These are phyloP conservation scores for Arthroderma sp. DNA, from an alignment of 2,329 filamentous ascomycete species.

Conservation along the genomic window DNA sequence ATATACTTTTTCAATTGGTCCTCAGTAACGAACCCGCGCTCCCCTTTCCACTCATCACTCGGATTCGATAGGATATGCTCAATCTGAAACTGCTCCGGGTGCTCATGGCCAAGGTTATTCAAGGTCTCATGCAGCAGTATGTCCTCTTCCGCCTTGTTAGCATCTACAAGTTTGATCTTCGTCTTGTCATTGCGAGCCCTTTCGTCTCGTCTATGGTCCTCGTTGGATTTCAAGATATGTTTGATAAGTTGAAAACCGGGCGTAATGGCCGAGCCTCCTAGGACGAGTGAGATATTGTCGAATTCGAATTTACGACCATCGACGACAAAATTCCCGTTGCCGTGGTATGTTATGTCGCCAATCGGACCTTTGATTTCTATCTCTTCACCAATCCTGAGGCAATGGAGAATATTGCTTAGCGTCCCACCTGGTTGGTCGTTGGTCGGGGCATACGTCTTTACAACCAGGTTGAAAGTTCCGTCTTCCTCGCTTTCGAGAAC, in stretches of 20 bases:
- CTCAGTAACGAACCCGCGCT: conserved; percentile 32
- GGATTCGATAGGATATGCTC: conserved; percentile 37
- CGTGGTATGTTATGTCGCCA: conserved; percentile 38
- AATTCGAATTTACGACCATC: conserved; percentile 31
- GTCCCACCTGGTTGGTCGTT: conserved; percentile 39
- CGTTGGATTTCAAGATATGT: conserved; percentile 23
- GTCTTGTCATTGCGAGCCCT: conserved; percentile 19
- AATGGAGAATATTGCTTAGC: conserved; percentile 41
- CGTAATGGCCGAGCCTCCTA: conserved; percentile 40
- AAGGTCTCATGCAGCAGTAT: conserved; percentile 34
- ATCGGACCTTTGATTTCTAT: conserved; percentile 41
- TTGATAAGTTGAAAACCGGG: conserved; percentile 40
- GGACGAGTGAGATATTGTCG: conserved; percentile 34
- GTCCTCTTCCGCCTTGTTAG: conserved; percentile 36
- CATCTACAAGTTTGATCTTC: conserved; percentile 33
- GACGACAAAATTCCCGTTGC: conserved; percentile 35
- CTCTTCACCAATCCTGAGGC: conserved; percentile 35
- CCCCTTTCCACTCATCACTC: conserved; percentile 32
- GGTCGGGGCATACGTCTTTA: conserved; percentile 41
- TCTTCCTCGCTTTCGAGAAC: conserved; percentile 20
- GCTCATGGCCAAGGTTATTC: conserved; percentile 26
- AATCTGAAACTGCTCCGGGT: conserved; percentile 30
- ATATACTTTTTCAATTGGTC: conserved; percentile 29
- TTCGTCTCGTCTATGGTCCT: conserved; percentile 1
- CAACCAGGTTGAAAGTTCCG: conserved; percentile 36